Percentiles rank a stretch among this genome's conserved stretches.
These are phyloP conservation scores for Trichoderma parareesei DNA, from an alignment of 495 filamentous ascomycete species.

Conservation along the genomic window DNA sequence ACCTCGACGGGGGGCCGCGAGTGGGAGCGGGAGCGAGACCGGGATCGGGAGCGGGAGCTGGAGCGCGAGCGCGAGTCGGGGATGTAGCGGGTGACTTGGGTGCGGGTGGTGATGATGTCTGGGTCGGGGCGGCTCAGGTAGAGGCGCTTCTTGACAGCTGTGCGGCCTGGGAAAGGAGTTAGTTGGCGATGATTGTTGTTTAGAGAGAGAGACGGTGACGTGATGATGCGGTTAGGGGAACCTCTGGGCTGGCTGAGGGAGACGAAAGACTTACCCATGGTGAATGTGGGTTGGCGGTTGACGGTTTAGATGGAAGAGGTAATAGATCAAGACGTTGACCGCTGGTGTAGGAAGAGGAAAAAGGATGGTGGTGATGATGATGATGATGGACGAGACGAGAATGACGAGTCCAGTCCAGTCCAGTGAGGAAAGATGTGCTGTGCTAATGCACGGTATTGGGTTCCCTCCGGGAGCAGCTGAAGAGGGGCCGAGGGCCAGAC, in stretches of 20 bases:
- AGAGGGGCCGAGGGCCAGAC: no score
- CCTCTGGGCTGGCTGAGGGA: not conserved
- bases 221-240: not conserved
- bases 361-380: no score
- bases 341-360: no score
- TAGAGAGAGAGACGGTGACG: not conserved
- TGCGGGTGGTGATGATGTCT: slow-evolving; percentile 30
- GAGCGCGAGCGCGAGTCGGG: slow-evolving; percentile 15
- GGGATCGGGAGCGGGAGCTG: slow-evolving; percentile 16
- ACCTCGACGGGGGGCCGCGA: slow-evolving; percentile 16
- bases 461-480: no score
- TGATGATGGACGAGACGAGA: no score
- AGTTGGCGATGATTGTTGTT: not conserved
- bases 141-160: slow-evolving; percentile 33
- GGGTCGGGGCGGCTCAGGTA: slow-evolving; percentile 36
- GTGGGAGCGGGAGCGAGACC: no score
- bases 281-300: not conserved
- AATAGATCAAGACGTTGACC: no score
- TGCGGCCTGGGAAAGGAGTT: slow-evolving; percentile 14
- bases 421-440: no score
- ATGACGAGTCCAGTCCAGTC: no score
- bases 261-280: not conserved
- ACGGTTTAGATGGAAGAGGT: no score
- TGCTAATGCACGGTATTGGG: no score
- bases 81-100: slow-evolving; percentile 35